Conservation (phyloP, 2,329 filamentous ascomycete genomes). For the Zymoseptoria passerinii region DNA sequence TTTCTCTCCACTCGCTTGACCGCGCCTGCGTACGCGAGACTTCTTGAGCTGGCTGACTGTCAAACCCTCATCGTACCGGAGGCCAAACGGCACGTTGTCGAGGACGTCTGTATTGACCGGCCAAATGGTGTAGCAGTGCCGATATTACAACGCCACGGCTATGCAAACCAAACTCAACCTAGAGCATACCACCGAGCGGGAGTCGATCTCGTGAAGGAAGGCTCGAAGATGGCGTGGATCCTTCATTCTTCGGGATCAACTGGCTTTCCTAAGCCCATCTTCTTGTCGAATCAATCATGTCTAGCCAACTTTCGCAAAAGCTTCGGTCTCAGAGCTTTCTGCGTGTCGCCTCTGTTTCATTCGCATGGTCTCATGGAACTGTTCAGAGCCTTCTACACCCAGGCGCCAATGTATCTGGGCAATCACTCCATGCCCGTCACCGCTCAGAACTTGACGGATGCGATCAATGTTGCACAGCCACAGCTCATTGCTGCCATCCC, state of each 20-base stretch:
- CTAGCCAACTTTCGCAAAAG: constrained; percentile 43
- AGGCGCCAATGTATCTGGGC: constrained; percentile 46
- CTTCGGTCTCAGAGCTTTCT: constrained; percentile 43
- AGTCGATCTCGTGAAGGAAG: constrained; percentile 21
- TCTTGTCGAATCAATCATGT: constrained; percentile 45
- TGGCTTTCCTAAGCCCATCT: constrained; percentile 56
- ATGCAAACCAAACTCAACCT: constrained; percentile 10
- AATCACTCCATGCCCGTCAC: constrained; percentile 51
- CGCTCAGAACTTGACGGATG: constrained; percentile 23
- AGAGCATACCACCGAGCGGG: constrained; percentile 8
- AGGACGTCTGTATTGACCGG: constrained; percentile 25
- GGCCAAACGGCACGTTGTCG: constrained; percentile 21
- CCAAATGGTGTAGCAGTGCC: constrained; percentile 26
- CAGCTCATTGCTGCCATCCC: constrained; percentile 53
- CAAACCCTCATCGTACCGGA: constrained; percentile 21
- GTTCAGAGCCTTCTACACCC: constrained; percentile 45
- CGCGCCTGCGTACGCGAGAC: constrained; percentile 41
- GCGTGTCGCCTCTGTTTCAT: constrained; percentile 53
- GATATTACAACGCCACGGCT: constrained; percentile 21
- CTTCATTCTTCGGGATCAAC: constrained; percentile 51
- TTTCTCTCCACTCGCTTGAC: constrained; percentile 49
- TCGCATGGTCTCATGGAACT: constrained; percentile 50
- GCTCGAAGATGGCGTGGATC: constrained; percentile 34
- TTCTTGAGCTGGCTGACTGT: constrained; percentile 39
- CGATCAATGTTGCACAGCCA: constrained; percentile 27